phyloP scores from a whole-genome alignment of 306 rosid species.

The Amphicarpaea edgeworthii region DNA sequence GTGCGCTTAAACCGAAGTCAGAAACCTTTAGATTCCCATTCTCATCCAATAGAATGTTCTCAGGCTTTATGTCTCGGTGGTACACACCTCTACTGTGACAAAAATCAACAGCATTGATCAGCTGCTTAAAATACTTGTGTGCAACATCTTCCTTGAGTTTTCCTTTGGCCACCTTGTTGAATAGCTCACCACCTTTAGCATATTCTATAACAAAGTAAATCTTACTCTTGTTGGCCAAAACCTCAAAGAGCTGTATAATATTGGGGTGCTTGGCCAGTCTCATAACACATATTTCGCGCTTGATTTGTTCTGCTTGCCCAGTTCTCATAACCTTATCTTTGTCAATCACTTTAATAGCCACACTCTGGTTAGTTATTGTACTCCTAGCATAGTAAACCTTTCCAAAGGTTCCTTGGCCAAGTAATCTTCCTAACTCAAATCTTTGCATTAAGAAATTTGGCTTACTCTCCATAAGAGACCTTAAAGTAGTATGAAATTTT shows the following conservation, averaged over 20 bases:
- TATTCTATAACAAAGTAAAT: constrained; percentile 86
- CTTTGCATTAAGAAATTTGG: constrained; percentile 61
- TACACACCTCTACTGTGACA: constrained; percentile 93
- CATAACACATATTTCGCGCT: constrained; percentile 82
- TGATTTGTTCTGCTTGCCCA: constrained; percentile 67
- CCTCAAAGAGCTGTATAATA: constrained; percentile 78
- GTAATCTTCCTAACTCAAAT: constrained; percentile 81
- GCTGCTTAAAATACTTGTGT: constrained; percentile 76
- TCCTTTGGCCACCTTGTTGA: constrained; percentile 78
- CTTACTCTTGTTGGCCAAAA: constrained; percentile 90
- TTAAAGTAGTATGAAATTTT: constrained; percentile 35
- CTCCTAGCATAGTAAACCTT: constrained; percentile 88
- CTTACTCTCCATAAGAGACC: constrained; percentile 66
- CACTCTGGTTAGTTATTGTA: constrained; percentile 68
- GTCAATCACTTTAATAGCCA: constrained; percentile 81
- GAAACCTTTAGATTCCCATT: constrained; percentile 80
- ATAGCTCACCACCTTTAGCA: constrained; percentile 95
- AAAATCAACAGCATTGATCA: constrained; percentile 78
- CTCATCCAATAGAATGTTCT: constrained; percentile 86
- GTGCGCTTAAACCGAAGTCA: constrained; percentile 92
- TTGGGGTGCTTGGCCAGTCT: constrained; percentile 81
- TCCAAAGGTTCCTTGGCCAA: constrained; percentile 87
- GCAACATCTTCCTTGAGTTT: constrained; percentile 80
- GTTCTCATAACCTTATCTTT: constrained; percentile 71
- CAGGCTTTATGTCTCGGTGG: constrained; percentile 93